Evolutionary conservation across 148 eudicot species (phyloP), one percentile per base, ranked within the genome.

Genomic region (Salicornia ramosissima): DNA sequence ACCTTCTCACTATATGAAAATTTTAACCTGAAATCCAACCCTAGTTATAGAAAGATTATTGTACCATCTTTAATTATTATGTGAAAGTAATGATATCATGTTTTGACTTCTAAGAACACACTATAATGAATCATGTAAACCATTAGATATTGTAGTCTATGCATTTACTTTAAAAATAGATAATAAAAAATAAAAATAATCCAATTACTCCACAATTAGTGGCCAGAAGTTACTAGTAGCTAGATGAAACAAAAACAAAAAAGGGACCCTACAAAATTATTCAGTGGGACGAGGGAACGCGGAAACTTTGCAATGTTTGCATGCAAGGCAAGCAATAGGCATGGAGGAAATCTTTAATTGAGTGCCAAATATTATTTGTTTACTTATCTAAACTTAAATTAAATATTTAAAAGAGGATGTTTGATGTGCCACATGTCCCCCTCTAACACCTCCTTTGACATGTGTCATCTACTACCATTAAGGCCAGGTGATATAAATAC

Each of bases 151-250:
- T 34, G 28, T 39, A 49, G 19, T 3, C 10, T 18, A 7, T 18
- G 15, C 15, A 43, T n/a, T 18, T 30, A 13, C 5, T 30, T 30
- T 10, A 6, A 10, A 10, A 5, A 39, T 0, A 3, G 14, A 31
- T 8, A 46, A 18, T 9, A 49, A 49, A 18, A 49, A 2, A 46
- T 10, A 18, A 49, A 14, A 58, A 53, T 0, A 52, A 53, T 58
- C 36, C 59, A 71, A n/a, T 71, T 12, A 11, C 29, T 50, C 76
- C 73, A 52, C 43, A 68, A 73, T 68, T 68, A 21, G 73, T 72
- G 80, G 73, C 18, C 45, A 50, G 11, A 72, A 72, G 28, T 10
- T 50, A 71, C 16, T n/a, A 13, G 8, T 22, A 49, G 5, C n/a
- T 36, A 46, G 4, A 24, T 15, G 19, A 33, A 21, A 19, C 2